These are phyloP conservation scores for Sugiyamaella mastotermitis DNA, from an alignment of 805 yeast species.

Conservation along the genomic window DNA sequence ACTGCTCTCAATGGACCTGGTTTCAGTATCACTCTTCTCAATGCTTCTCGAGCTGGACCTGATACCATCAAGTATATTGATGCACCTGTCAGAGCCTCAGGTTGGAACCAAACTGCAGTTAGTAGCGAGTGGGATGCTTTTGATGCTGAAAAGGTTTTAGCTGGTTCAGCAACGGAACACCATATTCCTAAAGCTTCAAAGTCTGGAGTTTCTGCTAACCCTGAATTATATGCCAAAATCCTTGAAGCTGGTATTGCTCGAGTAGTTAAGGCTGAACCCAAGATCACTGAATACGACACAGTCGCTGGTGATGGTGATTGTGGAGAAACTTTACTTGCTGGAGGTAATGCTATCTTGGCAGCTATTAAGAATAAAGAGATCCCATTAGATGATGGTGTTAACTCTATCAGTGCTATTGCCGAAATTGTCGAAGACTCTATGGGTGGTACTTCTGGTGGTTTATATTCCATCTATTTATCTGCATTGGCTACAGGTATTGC, in stretches of 20 bases:
- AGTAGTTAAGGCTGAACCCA: constrained; percentile 65
- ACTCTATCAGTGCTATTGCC: constrained; percentile 64
- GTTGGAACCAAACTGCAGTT: constrained; percentile 56
- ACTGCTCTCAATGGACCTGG: constrained; percentile 93
- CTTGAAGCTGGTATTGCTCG: constrained; percentile 46
- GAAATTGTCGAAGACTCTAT: constrained; percentile 82
- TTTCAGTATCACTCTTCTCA: constrained; percentile 75
- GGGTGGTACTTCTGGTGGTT: constrained; percentile 98
- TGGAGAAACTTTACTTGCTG: constrained; percentile 76
- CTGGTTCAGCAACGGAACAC: constrained; percentile 22
- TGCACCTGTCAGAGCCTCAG: constrained; percentile 70
- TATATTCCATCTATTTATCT: constrained; percentile 78
- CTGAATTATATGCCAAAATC: constrained; percentile 29
- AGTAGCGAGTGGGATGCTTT: constrained; percentile 18
- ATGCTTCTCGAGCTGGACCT: constrained; percentile 44
- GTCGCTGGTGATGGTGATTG: constrained; percentile 97
- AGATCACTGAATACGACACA: constrained; percentile 78
- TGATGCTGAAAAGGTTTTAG: constrained; percentile 8
- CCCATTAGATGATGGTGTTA: constrained; percentile 34
- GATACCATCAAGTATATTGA: constrained; percentile 49
- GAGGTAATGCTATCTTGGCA: constrained; percentile 65
- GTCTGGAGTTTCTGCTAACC: constrained; percentile 29
- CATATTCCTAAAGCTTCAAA: constrained; percentile 13
- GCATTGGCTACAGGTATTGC: constrained; percentile 56
- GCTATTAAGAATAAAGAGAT: constrained; percentile 39